Evolutionary conservation across 768 basidiomycete species (phyloP).

Genomic region (Mycena filopes): DNA sequence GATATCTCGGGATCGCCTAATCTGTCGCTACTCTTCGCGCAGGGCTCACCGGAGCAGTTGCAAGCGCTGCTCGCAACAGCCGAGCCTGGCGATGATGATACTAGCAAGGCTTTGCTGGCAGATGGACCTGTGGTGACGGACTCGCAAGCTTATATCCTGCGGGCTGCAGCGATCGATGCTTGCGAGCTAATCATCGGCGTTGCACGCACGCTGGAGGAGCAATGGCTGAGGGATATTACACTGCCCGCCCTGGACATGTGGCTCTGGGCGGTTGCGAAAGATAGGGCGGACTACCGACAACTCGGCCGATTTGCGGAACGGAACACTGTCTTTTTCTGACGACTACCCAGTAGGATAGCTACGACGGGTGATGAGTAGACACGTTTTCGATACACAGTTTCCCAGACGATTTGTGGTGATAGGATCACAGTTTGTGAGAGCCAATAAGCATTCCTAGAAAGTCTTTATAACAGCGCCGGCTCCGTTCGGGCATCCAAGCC

Average conservation of each 20-base stretch:
- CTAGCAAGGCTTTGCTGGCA: conserved; percentile 31
- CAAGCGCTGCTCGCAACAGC: conserved; percentile 51
- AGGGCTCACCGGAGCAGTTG: conserved; percentile 51
- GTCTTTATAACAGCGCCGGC: conserved; percentile 14
- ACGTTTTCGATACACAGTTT: conserved; percentile 20
- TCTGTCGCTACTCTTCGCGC: conserved; percentile 61
- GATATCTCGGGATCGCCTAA: conserved; percentile 64
- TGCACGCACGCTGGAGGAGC: conserved; percentile 54
- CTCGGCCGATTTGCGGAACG: conserved; percentile 74
- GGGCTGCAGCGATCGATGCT: conserved; percentile 84
- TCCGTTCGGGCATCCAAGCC: background rate
- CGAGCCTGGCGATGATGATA: conserved; percentile 28
- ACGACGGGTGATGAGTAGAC: conserved; percentile 7
- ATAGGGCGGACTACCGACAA: conserved; percentile 73
- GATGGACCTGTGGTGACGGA: conserved; percentile 65
- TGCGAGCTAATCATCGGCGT: conserved; percentile 73
- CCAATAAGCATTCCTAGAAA: background rate
- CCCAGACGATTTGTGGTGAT: conserved; percentile 10
- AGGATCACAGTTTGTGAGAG: conserved; percentile 19
- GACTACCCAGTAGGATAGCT: background rate
- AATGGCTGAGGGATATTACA: conserved; percentile 67
- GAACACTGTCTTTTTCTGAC: conserved; percentile 77
- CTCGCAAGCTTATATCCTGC: conserved; percentile 76
- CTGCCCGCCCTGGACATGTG: conserved; percentile 77
- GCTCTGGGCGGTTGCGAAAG: conserved; percentile 88